Conservation (phyloP, 495 filamentous ascomycete species). For the Lophiostoma macrostomum region DNA sequence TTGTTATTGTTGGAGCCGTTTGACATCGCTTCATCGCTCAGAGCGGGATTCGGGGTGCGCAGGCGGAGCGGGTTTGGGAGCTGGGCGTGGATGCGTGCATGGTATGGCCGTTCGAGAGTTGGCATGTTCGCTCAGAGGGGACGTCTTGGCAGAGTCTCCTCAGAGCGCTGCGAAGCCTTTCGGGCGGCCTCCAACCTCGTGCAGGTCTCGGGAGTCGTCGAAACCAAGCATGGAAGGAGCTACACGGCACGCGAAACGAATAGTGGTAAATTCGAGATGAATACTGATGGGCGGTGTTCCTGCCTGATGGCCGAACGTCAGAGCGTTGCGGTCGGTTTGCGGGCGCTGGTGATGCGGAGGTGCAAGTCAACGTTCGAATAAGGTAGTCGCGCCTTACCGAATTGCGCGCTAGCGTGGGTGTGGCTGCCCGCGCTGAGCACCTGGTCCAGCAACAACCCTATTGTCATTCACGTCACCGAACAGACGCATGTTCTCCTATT, state of each 20-base stretch:
- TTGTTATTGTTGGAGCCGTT: constrained; percentile 30
- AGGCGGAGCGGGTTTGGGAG: constrained; percentile 29
- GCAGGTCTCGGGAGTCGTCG: constrained; percentile 28
- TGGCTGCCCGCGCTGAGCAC: too few species aligned
- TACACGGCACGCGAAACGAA: constrained; percentile 11
- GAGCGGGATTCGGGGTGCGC: constrained; percentile 34
- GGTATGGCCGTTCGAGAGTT: constrained; percentile 32
- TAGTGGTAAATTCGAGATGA: constrained; percentile 35
- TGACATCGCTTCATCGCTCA: constrained; percentile 37
- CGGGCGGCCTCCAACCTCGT: constrained; percentile 37
- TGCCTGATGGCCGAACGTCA: constrained; percentile 18
- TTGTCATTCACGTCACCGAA: too few species aligned
- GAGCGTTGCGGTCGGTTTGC: background rate
- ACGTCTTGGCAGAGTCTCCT: constrained; percentile 24
- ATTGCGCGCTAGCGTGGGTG: too few species aligned
- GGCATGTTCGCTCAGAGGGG: constrained; percentile 26
- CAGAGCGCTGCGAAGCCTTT: constrained; percentile 26
- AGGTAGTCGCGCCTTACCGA: background rate
- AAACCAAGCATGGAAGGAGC: constrained; percentile 33
- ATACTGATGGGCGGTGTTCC: constrained; percentile 19
- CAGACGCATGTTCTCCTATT: too few species aligned
- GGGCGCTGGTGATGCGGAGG: constrained; percentile 6
- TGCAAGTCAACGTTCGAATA: background rate
- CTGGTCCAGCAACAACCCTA: too few species aligned
- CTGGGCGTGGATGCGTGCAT: constrained; percentile 24